These are phyloP conservation scores for Tephrocybe sp. DNA, from an alignment of 768 basidiomycete genomes.

Conservation along the genomic window DNA sequence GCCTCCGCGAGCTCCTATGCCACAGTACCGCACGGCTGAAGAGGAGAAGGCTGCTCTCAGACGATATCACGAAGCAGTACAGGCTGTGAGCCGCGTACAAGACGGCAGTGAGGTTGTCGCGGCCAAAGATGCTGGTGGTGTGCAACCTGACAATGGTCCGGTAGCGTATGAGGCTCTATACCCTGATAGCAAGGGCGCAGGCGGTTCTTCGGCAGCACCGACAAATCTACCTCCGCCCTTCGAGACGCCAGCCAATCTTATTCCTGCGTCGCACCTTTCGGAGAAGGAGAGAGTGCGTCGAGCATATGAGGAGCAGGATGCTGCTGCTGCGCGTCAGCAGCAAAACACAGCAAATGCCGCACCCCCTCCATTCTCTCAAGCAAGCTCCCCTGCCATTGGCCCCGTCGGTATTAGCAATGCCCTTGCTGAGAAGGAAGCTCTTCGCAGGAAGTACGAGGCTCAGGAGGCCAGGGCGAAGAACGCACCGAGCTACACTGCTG, in stretches of 20 bases:
- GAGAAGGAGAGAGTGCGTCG: conserved; percentile 74
- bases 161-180: conserved; percentile 66
- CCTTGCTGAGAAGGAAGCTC: conserved; percentile 55
- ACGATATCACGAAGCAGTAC: conserved; percentile 70
- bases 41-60: conserved; percentile 73
- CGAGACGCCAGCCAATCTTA: conserved; percentile 37
- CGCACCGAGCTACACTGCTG: conserved; percentile 14
- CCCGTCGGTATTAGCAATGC: conserved; percentile 16
- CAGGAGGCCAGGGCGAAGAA: conserved; percentile 40
- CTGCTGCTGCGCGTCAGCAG: conserved; percentile 39
- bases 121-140: conserved; percentile 12
- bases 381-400: conserved; percentile 7
- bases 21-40: conserved; percentile 62
- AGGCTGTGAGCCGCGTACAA: conserved; percentile 66
- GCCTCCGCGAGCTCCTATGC: conserved; percentile 25
- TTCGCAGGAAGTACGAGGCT: conserved; percentile 56
- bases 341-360: neutral
- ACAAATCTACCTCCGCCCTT: conserved; percentile 55
- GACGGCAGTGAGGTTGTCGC: conserved; percentile 22
- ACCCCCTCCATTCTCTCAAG: conserved; percentile 21
- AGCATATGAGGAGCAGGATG: conserved; percentile 68
- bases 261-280: conserved; percentile 37
- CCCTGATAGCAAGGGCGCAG: conserved; percentile 33
- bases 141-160: conserved; percentile 34
- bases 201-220: conserved; percentile 27